Conservation (phyloP, 768 basidiomycete species). For the Agrocybe chaxingu region DNA sequence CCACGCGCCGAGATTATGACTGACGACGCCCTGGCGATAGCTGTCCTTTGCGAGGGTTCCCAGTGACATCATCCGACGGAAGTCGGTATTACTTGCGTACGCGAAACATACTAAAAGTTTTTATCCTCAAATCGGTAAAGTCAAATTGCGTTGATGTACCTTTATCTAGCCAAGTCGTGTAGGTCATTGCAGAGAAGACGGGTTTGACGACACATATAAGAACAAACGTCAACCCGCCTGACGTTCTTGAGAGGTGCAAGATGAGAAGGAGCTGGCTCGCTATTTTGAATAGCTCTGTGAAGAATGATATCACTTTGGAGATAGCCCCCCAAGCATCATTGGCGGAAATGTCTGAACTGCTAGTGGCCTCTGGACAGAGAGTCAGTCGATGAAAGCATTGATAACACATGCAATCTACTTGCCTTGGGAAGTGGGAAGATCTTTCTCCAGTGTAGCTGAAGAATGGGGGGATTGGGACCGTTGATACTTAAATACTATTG, state of each 20-base stretch:
- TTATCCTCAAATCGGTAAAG: background rate
- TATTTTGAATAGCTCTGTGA: constrained; percentile 15
- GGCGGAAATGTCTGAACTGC: constrained; percentile 15
- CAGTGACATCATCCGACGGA: constrained; percentile 29
- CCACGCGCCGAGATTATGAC: constrained; percentile 28
- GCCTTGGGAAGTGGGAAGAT: constrained; percentile 24
- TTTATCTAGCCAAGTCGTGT: constrained; percentile 24
- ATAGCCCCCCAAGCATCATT: constrained; percentile 24
- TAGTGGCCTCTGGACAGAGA: constrained; percentile 18
- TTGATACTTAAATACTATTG: background rate
- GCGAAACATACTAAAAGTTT: constrained; percentile 21
- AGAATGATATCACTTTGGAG: constrained; percentile 18
- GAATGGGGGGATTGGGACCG: background rate
- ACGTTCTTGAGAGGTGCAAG: constrained; percentile 23
- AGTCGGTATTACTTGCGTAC: constrained; percentile 25
- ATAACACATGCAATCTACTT: background rate
- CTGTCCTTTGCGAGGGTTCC: constrained; percentile 19
- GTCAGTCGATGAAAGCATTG: background rate
- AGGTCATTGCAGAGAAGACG: constrained; percentile 15
- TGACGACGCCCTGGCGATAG: constrained; percentile 37
- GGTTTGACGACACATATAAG: constrained; percentile 32
- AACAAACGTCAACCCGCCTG: constrained; percentile 31
- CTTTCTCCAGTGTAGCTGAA: constrained; percentile 17
- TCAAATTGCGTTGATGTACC: constrained; percentile 15
- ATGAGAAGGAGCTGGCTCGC: constrained; percentile 30